Evolutionary conservation across 2,329 filamentous ascomycete species (phyloP).

Genomic region (Chaetomiaceae sp.): DNA sequence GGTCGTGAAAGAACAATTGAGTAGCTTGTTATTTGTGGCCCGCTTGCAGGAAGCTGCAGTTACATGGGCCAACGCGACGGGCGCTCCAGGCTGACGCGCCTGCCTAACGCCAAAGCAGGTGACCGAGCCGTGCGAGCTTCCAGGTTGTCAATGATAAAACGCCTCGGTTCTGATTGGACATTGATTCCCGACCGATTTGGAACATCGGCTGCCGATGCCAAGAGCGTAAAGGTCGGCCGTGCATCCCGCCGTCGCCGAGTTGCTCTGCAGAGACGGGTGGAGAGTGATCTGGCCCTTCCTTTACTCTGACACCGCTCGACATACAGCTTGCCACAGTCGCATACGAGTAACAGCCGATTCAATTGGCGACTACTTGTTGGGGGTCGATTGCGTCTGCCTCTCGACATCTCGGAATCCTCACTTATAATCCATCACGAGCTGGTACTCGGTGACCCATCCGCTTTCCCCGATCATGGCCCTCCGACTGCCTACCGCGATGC

Average conservation of each 20-base stretch:
- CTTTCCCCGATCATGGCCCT: conserved; percentile 32
- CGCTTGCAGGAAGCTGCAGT: too few species aligned
- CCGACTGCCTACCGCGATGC: conserved; percentile 29
- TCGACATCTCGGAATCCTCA: too few species aligned
- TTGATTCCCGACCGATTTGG: not conserved
- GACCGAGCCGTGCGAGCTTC: conserved; percentile 2
- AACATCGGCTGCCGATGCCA: conserved; percentile 12
- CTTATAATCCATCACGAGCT: too few species aligned
- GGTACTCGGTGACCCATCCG: not conserved
- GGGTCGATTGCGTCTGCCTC: too few species aligned
- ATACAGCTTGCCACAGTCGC: too few species aligned
- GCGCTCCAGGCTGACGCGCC: conserved; percentile 18
- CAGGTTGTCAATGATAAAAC: conserved; percentile 4
- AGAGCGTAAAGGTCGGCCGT: conserved; percentile 10
- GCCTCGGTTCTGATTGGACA: conserved; percentile 9
- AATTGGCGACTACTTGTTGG: too few species aligned
- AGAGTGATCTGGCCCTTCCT: not conserved
- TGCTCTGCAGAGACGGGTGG: not conserved
- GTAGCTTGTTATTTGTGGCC: too few species aligned
- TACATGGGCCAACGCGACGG: conserved; percentile 3
- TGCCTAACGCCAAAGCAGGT: conserved; percentile 26
- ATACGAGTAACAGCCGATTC: too few species aligned
- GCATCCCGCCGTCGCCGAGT: conserved; percentile 1
- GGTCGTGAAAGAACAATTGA: not conserved
- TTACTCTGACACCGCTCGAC: too few species aligned